Evolutionary conservation across 1,139 yeast species (phyloP), one percentile per base, ranked within the genome.

Genomic region (Pichia sp.): DNA sequence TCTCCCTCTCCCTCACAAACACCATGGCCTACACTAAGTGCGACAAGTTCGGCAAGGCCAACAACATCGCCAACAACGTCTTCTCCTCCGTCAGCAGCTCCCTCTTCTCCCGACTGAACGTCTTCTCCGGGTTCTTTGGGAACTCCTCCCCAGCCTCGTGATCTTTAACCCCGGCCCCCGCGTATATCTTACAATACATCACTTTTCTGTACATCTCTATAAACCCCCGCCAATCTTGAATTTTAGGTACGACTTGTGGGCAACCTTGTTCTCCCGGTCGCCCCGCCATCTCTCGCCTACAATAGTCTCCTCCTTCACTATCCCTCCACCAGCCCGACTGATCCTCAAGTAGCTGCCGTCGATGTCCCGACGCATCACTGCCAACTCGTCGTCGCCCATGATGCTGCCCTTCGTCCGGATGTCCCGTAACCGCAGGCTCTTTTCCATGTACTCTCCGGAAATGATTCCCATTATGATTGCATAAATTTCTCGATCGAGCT

Each of bases 1-100:
- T 87, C 22, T 77, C 83, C 2, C 74, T 91, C 58, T 85, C 95
- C 0, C 67, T 84, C 49, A 87, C 95, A 49, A 91, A 91, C 66
- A 86, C 95, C 0, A 74, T 89, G 71, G 97, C 97, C 0, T 91
- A 87, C 68, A 87, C 96, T 34, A 79, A 87, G 61, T 89, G 97
- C 70, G 97, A 91, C 66, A 88, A 86, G 69, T 91, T 87, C 61
- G 85, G 93, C 46, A 85, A 82, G 66, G 96, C 95, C n/a, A 83
- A 83, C 54, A 58, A 51, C 43, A 45, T 66, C 19, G 66, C 69
- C 10, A 57, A 55, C 25, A 58, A 55, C 45, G 46, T 73, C 9
- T 74, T 82, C 55, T 76, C 83, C 5, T 70, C 74, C 46, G 76
- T 83, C 36, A 68, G 82, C 1, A 74, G 76, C 18, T 68, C 73